A percentile compares a stretch with the other conserved stretches of the same genome.
Conservation (phyloP, 1,139 yeast genomes). For the Taphrina communis region DNA sequence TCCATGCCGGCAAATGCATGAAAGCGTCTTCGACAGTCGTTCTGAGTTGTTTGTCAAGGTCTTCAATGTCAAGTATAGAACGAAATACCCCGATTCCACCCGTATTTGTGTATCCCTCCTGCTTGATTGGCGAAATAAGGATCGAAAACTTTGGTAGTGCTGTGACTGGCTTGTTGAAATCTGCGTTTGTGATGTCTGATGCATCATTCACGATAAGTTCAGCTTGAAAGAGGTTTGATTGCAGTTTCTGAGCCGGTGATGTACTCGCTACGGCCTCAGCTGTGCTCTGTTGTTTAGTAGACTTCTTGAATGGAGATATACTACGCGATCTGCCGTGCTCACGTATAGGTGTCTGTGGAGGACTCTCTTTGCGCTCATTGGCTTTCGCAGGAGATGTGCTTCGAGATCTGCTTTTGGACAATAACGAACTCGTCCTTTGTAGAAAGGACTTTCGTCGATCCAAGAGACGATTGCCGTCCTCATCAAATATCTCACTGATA, state of each 20-base stretch:
- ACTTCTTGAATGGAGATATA: constrained; percentile 23
- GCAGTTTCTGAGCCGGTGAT: not conserved
- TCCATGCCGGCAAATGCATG: constrained; percentile 19
- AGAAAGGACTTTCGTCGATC: constrained; percentile 20
- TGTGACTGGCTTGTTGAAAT: not conserved
- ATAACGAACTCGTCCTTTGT: constrained; percentile 22
- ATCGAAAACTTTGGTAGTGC: constrained; percentile 27
- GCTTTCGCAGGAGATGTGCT: constrained; percentile 29
- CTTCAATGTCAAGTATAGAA: constrained; percentile 24
- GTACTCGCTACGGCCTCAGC: not conserved
- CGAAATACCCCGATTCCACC: constrained; percentile 31
- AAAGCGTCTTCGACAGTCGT: not conserved
- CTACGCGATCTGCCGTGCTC: constrained; percentile 21
- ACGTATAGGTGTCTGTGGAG: not conserved
- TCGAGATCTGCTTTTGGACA: constrained; percentile 30
- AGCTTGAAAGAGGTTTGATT: constrained; percentile 12
- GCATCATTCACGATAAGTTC: constrained; percentile 35
- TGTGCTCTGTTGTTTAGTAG: not conserved
- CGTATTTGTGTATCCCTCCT: constrained; percentile 14
- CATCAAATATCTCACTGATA: constrained; percentile 1
- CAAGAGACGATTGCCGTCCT: not conserved
- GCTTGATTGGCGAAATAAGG: constrained; percentile 33
- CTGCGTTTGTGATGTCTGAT: constrained; percentile 21
- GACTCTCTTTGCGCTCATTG: not conserved
- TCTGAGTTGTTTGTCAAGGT: constrained; percentile 11